These are phyloP conservation scores for Sisymbrium altissimum DNA, from an alignment of 345 rosid genomes.

Conservation along the genomic window DNA sequence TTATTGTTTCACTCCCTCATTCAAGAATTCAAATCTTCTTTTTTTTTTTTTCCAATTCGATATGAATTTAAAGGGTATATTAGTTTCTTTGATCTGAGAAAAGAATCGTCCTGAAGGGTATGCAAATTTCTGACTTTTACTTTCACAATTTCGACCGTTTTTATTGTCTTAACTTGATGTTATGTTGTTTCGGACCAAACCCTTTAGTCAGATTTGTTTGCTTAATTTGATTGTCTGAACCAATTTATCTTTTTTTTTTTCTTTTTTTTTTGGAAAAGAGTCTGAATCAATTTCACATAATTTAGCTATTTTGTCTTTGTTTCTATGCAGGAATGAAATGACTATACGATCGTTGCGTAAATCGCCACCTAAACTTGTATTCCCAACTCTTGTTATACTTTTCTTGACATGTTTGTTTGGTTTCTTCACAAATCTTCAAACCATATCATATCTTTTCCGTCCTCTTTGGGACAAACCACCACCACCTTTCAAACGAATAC, in stretches of 20 bases:
- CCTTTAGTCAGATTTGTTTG: not conserved
- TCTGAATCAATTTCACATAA: too few species aligned
- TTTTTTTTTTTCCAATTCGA: not conserved
- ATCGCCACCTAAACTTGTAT: conserved; percentile 37
- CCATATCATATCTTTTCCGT: conserved; percentile 63
- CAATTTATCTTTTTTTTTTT: too few species aligned
- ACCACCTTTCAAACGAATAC: conserved; percentile 57
- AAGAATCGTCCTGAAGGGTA: not conserved
- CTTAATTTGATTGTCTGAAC: not conserved
- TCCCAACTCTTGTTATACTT: conserved; percentile 41
- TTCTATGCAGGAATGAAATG: conserved; percentile 33
- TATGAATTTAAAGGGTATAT: not conserved
- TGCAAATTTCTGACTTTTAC: not conserved
- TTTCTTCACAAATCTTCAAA: conserved; percentile 39
- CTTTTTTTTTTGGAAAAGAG: too few species aligned
- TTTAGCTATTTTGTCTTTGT: not conserved
- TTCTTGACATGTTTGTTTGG: conserved; percentile 51
- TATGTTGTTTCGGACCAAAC: not conserved
- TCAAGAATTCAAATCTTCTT: not conserved
- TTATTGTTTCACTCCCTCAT: not conserved
- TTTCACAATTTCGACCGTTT: not conserved
- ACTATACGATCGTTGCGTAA: conserved; percentile 42
- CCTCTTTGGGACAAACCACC: conserved; percentile 94
- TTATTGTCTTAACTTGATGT: not conserved
- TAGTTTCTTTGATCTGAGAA: not conserved